Evolutionary conservation across 225 moss, liverwort and hornwort genomes (phyloP).

Genomic region (Sphagnum contortum): DNA sequence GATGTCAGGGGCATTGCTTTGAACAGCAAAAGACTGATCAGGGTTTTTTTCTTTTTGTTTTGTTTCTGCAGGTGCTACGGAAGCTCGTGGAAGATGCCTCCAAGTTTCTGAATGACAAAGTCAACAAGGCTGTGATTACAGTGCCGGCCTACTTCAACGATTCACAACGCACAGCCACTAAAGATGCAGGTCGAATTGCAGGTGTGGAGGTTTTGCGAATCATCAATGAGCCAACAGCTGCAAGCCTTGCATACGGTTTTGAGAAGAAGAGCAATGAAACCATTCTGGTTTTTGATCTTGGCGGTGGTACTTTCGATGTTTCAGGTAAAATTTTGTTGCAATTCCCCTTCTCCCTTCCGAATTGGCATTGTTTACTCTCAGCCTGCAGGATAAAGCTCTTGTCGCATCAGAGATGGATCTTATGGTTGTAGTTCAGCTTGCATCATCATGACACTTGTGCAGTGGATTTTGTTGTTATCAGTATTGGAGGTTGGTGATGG

Average conservation of each 20-base stretch:
- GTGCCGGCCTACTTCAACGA: conserved; percentile 60
- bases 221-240: conserved; percentile 95
- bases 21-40: no score
- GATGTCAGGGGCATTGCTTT: no score
- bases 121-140: conserved; percentile 59
- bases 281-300: conserved; percentile 86
- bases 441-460: not conserved
- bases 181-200: conserved; percentile 93
- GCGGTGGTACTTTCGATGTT: conserved; percentile 91
- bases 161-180: conserved; percentile 78
- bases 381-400: no score
- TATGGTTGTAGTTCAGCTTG: no score
- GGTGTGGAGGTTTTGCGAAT: conserved; percentile 73
- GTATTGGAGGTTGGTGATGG: conserved; percentile 88
- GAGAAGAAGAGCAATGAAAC: conserved; percentile 91
- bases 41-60: no score
- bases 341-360: no score
- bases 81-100: conserved; percentile 70
- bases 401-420: not conserved
- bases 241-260: conserved; percentile 84
- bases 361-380: no score
- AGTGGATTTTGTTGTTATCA: conserved; percentile 9
- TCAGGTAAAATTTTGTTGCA: conserved; percentile 36
- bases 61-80: conserved; percentile 46
- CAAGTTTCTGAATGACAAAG: conserved; percentile 44